These are phyloP conservation scores for Vitis hybrid DNA, from an alignment of 177 flowering plant genomes.

Conservation along the genomic window DNA sequence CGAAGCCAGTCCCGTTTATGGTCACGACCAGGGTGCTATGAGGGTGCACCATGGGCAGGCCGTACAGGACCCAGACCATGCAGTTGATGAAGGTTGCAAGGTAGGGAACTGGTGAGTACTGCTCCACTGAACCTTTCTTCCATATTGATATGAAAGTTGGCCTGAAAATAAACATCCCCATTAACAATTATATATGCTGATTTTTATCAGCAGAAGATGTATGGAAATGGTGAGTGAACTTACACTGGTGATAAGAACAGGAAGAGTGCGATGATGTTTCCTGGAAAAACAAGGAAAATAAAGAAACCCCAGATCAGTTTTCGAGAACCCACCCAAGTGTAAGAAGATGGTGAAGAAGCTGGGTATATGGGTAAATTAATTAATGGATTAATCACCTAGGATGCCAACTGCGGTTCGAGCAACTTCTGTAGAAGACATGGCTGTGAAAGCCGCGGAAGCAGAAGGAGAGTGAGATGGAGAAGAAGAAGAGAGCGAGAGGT, in stretches of 20 bases:
- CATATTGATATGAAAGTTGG: slow-evolving; percentile 78
- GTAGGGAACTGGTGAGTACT: slow-evolving; percentile 75
- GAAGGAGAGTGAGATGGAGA: too few species aligned
- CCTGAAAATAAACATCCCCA: slow-evolving; percentile 34
- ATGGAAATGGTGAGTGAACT: slow-evolving; percentile 17
- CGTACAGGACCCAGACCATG: slow-evolving; percentile 80
- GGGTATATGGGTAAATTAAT: too few species aligned
- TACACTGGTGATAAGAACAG: slow-evolving; percentile 76
- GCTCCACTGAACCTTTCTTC: slow-evolving; percentile 77
- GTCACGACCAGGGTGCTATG: slow-evolving; percentile 70
- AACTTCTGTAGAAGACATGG: slow-evolving; percentile 55
- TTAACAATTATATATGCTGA: background rate
- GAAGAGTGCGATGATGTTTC: slow-evolving; percentile 56
- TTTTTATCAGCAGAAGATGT: too few species aligned
- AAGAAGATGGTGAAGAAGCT: background rate
- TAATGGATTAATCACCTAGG: slow-evolving; percentile 25
- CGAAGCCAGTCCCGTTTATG: slow-evolving; percentile 67
- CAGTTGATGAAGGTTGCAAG: slow-evolving; percentile 75
- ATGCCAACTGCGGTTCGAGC: slow-evolving; percentile 56
- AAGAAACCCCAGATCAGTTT: background rate
- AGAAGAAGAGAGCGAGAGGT: slow-evolving; percentile 1
- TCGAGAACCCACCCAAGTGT: background rate
- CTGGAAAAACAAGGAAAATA: slow-evolving; percentile 37
- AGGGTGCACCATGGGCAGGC: slow-evolving; percentile 75
- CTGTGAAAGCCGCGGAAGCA: background rate